Evolutionary conservation across 345 rosid species (phyloP).

Genomic region (Eucalyptus curtisii): DNA sequence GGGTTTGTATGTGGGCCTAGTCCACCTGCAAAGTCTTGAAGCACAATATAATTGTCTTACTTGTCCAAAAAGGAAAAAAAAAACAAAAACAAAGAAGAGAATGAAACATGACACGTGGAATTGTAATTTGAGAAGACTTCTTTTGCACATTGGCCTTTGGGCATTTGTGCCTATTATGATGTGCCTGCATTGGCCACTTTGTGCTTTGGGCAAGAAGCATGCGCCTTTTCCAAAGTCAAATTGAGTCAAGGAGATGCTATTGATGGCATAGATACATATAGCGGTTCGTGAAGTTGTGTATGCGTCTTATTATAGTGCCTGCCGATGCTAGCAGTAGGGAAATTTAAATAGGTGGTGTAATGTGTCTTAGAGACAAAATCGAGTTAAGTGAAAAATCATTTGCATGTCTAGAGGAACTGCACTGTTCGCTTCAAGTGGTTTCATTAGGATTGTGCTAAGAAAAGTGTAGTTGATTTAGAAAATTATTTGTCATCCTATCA

Average conservation of each 20-base stretch:
- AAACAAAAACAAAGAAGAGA: neutral
- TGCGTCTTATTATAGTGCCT: neutral
- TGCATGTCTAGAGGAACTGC: neutral
- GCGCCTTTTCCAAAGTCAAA: neutral
- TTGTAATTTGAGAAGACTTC: neutral
- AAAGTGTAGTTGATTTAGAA: neutral
- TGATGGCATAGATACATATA: neutral
- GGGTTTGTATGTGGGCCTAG: neutral
- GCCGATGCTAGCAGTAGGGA: neutral
- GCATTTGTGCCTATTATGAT: neutral
- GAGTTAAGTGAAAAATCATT: neutral
- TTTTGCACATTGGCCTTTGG: neutral
- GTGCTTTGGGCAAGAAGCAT: neutral
- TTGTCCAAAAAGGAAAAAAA: neutral
- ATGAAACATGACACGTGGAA: neutral
- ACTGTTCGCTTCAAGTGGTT: neutral
- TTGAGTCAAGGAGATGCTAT: neutral
- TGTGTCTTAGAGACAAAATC: neutral
- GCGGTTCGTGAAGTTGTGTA: neutral
- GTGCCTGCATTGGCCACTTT: neutral
- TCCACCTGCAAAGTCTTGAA: neutral
- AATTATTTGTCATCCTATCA: neutral
- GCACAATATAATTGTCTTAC: neutral
- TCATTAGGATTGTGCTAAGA: neutral
- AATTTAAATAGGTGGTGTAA: neutral